Conservation (phyloP, 257 asterid species). For the Nicotiana benthamiana region DNA sequence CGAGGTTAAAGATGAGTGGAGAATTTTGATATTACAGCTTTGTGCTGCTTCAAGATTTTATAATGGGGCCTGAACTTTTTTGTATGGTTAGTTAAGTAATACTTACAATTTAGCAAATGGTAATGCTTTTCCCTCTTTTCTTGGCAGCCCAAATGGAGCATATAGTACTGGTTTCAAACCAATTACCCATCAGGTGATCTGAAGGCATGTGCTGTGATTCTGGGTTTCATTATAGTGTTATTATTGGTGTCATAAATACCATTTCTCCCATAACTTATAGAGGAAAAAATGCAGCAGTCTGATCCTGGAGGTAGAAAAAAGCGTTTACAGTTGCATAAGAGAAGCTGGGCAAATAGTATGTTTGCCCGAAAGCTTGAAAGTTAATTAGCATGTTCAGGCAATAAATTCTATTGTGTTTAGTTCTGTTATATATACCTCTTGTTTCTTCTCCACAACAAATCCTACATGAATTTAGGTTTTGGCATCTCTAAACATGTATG, state of each 20-base stretch:
- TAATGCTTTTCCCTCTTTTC: constrained; percentile 4
- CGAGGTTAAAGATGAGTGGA: background rate
- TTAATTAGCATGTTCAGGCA: background rate
- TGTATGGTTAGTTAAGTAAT: constrained; percentile 1
- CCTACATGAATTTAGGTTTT: background rate
- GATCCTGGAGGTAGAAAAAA: background rate
- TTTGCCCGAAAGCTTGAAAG: background rate
- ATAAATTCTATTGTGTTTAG: background rate
- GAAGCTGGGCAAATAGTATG: background rate
- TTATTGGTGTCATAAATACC: background rate
- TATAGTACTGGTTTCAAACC: constrained; percentile 96
- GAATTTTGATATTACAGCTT: background rate
- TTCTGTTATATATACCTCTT: background rate
- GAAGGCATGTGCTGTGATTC: constrained; percentile 35
- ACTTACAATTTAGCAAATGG: constrained; percentile 2
- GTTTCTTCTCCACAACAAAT: background rate
- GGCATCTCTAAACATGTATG: background rate
- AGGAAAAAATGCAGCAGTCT: background rate
- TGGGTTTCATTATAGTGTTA: background rate
- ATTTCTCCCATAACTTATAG: background rate
- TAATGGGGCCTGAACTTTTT: background rate
- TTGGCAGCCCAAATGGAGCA: constrained; percentile 92
- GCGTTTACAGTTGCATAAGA: background rate
- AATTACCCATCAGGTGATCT: constrained; percentile 95
- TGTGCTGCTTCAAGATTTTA: background rate